phyloP scores from a whole-genome alignment of 2,329 filamentous ascomycete genomes.

The Aureobasidium mangrovei region DNA sequence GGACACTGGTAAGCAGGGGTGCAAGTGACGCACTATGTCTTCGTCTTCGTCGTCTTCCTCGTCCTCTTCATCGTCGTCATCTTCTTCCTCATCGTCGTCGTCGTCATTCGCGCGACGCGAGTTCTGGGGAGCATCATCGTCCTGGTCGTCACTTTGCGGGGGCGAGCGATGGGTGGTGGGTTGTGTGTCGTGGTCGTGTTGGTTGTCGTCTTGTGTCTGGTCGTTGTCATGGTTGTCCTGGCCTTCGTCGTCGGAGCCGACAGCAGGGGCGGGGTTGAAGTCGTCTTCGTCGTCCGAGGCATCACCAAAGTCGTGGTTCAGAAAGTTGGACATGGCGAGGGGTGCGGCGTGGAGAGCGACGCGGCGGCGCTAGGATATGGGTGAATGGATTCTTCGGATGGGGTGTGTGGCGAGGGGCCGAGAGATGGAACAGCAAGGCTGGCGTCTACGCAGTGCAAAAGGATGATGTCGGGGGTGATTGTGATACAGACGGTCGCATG shows the following conservation, averaged over 20 bases:
- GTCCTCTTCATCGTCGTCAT: conserved; percentile 53
- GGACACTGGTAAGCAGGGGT: conserved; percentile 10
- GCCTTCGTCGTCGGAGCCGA: conserved; percentile 62
- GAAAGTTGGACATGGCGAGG: conserved; percentile 30
- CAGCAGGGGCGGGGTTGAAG: conserved; percentile 75
- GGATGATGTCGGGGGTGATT: no score
- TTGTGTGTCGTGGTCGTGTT: conserved; percentile 25
- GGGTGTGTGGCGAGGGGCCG: not conserved
- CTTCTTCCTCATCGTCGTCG: conserved; percentile 54
- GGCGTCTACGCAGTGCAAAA: no score
- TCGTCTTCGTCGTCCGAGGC: conserved; percentile 61
- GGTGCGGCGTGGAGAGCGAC: conserved; percentile 5
- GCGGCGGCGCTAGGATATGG: conserved; percentile 4
- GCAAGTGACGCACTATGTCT: conserved; percentile 23
- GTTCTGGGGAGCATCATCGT: conserved; percentile 39
- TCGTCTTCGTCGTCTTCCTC: conserved; percentile 36
- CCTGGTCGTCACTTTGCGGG: conserved; percentile 26
- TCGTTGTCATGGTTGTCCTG: conserved; percentile 25
- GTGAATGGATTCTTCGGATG: not conserved
- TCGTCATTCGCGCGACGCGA: conserved; percentile 41
- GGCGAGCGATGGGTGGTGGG: conserved; percentile 14
- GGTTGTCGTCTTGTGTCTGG: conserved; percentile 28
- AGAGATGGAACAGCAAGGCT: not conserved
- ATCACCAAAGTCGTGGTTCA: conserved; percentile 42
- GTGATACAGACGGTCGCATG: no score